These are phyloP conservation scores for Polytolypa hystricis DNA, from an alignment of 2,329 filamentous ascomycete species.

Conservation along the genomic window DNA sequence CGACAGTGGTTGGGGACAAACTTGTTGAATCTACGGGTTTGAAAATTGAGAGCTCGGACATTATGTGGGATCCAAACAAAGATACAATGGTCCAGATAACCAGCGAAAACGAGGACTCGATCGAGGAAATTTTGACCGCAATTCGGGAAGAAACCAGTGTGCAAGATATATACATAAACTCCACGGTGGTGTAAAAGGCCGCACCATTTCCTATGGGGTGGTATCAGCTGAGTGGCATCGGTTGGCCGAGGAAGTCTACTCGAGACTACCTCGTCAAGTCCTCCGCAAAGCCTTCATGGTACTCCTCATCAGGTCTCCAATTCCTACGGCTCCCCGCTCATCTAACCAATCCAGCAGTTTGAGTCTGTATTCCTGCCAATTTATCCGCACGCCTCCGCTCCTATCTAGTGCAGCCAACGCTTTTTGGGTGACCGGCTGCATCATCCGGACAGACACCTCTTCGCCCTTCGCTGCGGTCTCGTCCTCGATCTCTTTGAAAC, in stretches of 20 bases:
- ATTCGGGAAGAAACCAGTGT: conserved; percentile 58
- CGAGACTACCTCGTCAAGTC: too few species aligned
- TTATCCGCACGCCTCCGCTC: conserved; percentile 54
- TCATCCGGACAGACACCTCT: conserved; percentile 20
- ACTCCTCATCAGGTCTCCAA: conserved; percentile 63
- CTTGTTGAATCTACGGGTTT: conserved; percentile 54
- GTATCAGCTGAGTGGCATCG: too few species aligned
- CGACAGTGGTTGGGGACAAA: conserved; percentile 51
- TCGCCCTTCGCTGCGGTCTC: conserved; percentile 23
- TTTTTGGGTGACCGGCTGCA: conserved; percentile 54
- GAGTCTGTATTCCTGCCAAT: conserved; percentile 65
- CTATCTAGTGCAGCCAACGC: conserved; percentile 53
- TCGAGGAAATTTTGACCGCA: conserved; percentile 47
- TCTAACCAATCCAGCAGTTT: conserved; percentile 61
- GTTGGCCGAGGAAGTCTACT: too few species aligned
- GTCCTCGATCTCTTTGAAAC: conserved; percentile 39
- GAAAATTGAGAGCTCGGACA: conserved; percentile 62
- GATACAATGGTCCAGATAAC: conserved; percentile 61
- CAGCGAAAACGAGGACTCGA: conserved; percentile 42
- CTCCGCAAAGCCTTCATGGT: conserved; percentile 66
- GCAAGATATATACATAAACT: conserved; percentile 69
- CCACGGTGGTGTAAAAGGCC: conserved; percentile 9
- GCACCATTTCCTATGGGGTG: conserved; percentile 12
- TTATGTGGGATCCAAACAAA: conserved; percentile 73
- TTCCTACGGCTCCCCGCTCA: conserved; percentile 50